Evolutionary conservation across 345 rosid genomes (phyloP), one percentile per base, ranked within the genome.

Genomic region (Rhodamnia rubescens): DNA sequence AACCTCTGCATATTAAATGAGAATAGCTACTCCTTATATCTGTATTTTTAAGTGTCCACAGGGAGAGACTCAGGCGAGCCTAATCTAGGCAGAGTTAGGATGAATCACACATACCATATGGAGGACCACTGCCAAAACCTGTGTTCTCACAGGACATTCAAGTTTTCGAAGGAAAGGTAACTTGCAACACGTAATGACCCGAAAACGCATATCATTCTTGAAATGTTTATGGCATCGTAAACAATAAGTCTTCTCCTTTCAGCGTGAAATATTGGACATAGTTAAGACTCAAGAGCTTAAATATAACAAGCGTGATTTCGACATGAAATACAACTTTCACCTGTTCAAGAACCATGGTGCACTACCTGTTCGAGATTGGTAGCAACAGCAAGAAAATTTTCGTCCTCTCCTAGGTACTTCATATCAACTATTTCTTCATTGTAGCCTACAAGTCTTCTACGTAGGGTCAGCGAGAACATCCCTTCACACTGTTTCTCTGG

Each of bases 371-470:
- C 98, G 51, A 94, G 91, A 94, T 96, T 96, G 82, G 99, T 96
- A 59, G 98, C 99, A 90, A 95, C 96, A 88, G 96, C 99, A 18
- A 97, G 96, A 90, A 88, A 92, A 26, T 92, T 91, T 87, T 97
- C 99, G 84, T 95, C 98, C 54, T 93, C 94, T 20, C 98, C 98
- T 86, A 97, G 89, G 90, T 96, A 96, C 87, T 89, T 97, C 98
- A 97, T 90, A 89, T 97, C 99, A 84, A 92, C 87, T 88, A 97
- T 97, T 88, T 96, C 99, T 82, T 96, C 98, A 89, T 96, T 97
- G 91, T 94, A 92, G 61, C 99, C 99, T 81, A 97, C 93, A 83
- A 97, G 94, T 88, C 98, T 95, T 93, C 92, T 94, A 88, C 85
- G 90, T 80, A 94, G 84, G 11, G 86, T 88, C 85, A 95, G 85